These are phyloP conservation scores for Arthrobotrys conoides DNA, from an alignment of 2,329 filamentous ascomycete genomes.

Conservation along the genomic window DNA sequence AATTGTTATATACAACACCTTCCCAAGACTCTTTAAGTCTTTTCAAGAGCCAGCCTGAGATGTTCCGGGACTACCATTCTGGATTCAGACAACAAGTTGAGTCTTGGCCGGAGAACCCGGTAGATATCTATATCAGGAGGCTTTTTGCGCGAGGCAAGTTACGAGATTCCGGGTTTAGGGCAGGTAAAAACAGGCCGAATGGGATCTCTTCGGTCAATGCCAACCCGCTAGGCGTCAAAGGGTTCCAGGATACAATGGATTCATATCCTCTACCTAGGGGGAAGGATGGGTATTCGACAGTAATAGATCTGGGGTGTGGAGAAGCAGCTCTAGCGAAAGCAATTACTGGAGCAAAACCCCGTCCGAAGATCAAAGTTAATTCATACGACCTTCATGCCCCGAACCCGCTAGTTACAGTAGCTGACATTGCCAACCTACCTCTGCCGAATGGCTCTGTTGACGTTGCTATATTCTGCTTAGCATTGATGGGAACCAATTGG, in stretches of 20 bases:
- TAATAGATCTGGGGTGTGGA: constrained; percentile 94
- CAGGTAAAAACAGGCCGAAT: constrained; percentile 59
- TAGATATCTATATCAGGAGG: constrained; percentile 84
- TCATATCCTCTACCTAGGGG: constrained; percentile 61
- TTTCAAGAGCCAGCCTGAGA: constrained; percentile 87
- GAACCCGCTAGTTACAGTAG: constrained; percentile 80
- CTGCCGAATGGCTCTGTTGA: constrained; percentile 82
- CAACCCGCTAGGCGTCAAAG: constrained; percentile 63
- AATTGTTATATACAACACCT: constrained; percentile 93
- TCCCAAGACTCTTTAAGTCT: constrained; percentile 86
- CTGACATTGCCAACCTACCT: constrained; percentile 89
- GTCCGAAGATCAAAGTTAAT: constrained; percentile 75
- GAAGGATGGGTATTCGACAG: constrained; percentile 75
- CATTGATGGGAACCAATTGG: constrained; percentile 99
- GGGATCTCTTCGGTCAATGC: constrained; percentile 67
- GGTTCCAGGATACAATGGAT: constrained; percentile 51
- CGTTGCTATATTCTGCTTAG: constrained; percentile 93
- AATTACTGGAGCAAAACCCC: constrained; percentile 69
- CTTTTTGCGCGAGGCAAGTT: constrained; percentile 78
- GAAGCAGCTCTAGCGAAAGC: constrained; percentile 84
- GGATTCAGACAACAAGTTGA: constrained; percentile 96
- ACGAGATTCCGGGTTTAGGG: constrained; percentile 65
- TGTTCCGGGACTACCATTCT: constrained; percentile 96
- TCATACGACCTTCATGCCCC: constrained; percentile 90
- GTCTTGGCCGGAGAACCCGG: constrained; percentile 96